Base-by-base conservation (phyloP, 495 filamentous ascomycete species). In the Emericellopsis terricola region DNA sequence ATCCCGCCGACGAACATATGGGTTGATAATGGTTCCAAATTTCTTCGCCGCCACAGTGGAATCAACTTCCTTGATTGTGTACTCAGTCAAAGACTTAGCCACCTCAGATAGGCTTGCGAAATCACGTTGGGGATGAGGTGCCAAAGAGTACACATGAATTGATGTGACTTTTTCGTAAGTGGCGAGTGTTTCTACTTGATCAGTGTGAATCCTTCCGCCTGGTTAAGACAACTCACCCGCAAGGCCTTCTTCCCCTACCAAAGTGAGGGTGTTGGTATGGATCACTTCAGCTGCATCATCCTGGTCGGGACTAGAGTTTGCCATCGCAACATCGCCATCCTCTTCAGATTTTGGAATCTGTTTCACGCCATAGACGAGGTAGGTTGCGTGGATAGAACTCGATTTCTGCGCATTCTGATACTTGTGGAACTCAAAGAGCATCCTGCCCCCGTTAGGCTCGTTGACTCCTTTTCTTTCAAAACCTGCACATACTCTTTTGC, bases 381-480 rank as follows among this genome's bases (percentile, higher is more conserved):
- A 97, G 13, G 83, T 93, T 36, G 89, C 87, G 56, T 86, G 73
- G 26, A 96, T 64, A 23, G 65, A 69, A 9, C 67, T 64, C 0
- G 82, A 71, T 29, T 72, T 79, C 48, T 78, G 83, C 20, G 60
- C 63, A 53, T 87, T 94, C 58, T 94, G 78, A 29, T 56, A 66
- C 30, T 57, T 59, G 51, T 94, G 68, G 44, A 94, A 96, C 10
- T 94, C 86, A 52, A 75, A 92, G 1, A 97, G 73, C 66, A 94
- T 86, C 44, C 86, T 89, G 38, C 28, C 14, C 1, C n/a, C n/a
- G n/a, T n/a, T n/a, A n/a, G n/a, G n/a, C n/a, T n/a, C n/a, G n/a
- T n/a, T n/a, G n/a, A n/a, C n/a, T n/a, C n/a, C n/a, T n/a, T n/a
- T n/a, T n/a, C n/a, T n/a, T n/a, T n/a, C n/a, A n/a, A 40, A 38